phyloP scores from a whole-genome alignment of 306 rosid species.

The Begonia loranthoides region DNA sequence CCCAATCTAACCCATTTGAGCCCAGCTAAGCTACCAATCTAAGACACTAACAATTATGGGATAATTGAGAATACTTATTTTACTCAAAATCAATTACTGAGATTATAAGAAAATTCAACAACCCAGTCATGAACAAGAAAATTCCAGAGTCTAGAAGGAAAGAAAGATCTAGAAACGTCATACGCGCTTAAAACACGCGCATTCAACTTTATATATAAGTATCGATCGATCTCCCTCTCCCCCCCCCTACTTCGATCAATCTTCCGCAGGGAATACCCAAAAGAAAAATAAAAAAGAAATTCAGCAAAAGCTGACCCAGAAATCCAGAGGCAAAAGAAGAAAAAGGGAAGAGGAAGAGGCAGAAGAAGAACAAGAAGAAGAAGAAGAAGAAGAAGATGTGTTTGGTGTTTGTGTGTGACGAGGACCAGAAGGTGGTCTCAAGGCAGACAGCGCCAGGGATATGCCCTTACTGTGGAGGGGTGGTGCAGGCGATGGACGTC shows the following conservation, averaged over 20 bases:
- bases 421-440: slow-evolving; percentile 47
- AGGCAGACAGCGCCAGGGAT: slow-evolving; percentile 67
- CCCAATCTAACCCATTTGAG: too few species aligned
- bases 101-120: too few species aligned
- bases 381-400: slow-evolving; percentile 34
- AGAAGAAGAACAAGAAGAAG: too few species aligned
- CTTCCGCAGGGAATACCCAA: background rate
- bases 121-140: too few species aligned
- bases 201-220: background rate
- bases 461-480: slow-evolving; percentile 75
- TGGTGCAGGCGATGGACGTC: slow-evolving; percentile 56
- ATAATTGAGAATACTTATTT: too few species aligned
- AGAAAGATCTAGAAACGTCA: background rate
- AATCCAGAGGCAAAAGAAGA: background rate
- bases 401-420: slow-evolving; percentile 72
- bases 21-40: too few species aligned
- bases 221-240: background rate
- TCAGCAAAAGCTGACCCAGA: background rate
- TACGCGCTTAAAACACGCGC: slow-evolving; percentile 1
- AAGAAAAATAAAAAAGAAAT: background rate
- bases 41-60: too few species aligned
- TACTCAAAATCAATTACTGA: too few species aligned
- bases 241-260: background rate
- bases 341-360: background rate
- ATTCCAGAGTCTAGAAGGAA: too few species aligned